These are phyloP conservation scores for Saccharum spontaneum DNA, from an alignment of 176 grass and related monocot genomes.

Conservation along the genomic window DNA sequence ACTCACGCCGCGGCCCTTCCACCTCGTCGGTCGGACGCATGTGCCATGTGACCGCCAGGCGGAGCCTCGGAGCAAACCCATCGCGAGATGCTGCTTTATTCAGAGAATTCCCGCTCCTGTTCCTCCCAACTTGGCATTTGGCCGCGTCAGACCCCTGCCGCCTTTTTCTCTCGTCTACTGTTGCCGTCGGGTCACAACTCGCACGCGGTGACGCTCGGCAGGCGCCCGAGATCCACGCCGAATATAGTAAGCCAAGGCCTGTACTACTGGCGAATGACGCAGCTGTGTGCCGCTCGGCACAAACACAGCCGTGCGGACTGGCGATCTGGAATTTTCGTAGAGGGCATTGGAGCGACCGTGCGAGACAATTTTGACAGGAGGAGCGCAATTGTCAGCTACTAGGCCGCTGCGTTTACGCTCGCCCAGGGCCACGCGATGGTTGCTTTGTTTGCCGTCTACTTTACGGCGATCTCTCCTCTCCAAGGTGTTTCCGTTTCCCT, in stretches of 20 bases:
- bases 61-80: neutral
- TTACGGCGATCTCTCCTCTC: neutral
- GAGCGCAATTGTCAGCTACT: neutral
- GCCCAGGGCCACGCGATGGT: neutral
- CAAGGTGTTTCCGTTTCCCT: neutral
- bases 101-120: neutral
- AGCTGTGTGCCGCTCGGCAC: neutral
- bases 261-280: neutral
- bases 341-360: neutral
- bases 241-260: neutral
- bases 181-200: neutral
- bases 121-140: neutral
- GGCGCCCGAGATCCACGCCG: neutral
- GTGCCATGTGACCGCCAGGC: constrained; percentile 1
- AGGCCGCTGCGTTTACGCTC: neutral
- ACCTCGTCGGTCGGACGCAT: constrained; percentile 2
- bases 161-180: neutral
- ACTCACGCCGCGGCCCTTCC: neutral
- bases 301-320: neutral
- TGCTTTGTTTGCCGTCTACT: neutral
- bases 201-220: neutral
- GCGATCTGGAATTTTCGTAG: constrained; percentile 16
- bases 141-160: neutral
- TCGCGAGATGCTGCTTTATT: neutral
- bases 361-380: neutral